phyloP scores from a whole-genome alignment of 495 filamentous ascomycete species.

The Rhizodiscina lignyota region DNA sequence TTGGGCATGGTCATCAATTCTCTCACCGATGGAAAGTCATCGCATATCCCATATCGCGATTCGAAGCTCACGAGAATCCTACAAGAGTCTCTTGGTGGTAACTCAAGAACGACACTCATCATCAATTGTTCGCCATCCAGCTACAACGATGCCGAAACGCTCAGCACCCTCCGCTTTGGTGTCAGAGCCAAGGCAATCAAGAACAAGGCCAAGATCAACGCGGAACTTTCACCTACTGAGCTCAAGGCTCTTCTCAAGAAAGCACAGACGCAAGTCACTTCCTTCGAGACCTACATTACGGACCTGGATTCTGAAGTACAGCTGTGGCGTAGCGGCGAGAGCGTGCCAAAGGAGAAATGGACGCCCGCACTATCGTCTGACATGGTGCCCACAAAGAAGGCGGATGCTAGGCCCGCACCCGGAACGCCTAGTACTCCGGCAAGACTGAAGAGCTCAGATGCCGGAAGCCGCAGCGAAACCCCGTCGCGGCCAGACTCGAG shows the following conservation, averaged over 20 bases:
- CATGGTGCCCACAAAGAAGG: constrained; percentile 30
- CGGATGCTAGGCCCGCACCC: constrained; percentile 40
- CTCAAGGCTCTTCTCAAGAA: constrained; percentile 84
- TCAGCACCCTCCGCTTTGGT: constrained; percentile 88
- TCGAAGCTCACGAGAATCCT: constrained; percentile 95
- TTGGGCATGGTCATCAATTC: constrained; percentile 98
- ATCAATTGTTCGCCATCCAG: constrained; percentile 97
- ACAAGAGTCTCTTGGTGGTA: constrained; percentile 92
- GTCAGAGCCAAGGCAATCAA: constrained; percentile 96
- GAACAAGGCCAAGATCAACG: constrained; percentile 99
- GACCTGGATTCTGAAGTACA: constrained; percentile 74
- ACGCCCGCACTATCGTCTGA: constrained; percentile 44
- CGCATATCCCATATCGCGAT: constrained; percentile 90
- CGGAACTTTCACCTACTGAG: constrained; percentile 86
- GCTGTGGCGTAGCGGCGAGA: constrained; percentile 73
- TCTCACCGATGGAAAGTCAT: constrained; percentile 95
- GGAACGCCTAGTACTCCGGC: constrained; percentile 65
- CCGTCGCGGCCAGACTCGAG: constrained; percentile 62
- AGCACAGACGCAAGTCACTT: constrained; percentile 76
- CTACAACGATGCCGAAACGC: constrained; percentile 92
- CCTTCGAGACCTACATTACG: constrained; percentile 69
- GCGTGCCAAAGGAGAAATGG: constrained; percentile 76
- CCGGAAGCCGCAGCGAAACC: constrained; percentile 33
- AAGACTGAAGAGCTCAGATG: constrained; percentile 39
- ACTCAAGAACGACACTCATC: constrained; percentile 90